These are phyloP conservation scores for Inga oerstediana DNA, from an alignment of 306 rosid genomes.

Conservation along the genomic window DNA sequence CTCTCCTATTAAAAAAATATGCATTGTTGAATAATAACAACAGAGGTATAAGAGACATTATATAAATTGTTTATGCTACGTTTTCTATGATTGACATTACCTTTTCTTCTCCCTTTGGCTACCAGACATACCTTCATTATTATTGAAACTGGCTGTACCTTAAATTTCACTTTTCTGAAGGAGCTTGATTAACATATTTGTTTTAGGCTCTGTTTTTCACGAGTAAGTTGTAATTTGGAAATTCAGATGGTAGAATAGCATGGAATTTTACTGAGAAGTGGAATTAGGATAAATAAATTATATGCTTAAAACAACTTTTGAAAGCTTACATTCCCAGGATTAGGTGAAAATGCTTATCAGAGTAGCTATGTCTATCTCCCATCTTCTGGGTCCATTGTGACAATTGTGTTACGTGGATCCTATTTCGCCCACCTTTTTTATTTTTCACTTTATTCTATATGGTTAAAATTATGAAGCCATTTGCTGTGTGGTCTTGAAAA, in stretches of 20 bases:
- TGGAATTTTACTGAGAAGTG: conserved; percentile 10
- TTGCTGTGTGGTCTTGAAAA: conserved; percentile 37
- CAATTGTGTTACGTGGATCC: neutral
- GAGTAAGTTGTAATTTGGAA: conserved; percentile 12
- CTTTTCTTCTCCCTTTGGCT: neutral
- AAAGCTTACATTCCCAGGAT: conserved; percentile 12
- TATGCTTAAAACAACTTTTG: neutral
- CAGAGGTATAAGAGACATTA: neutral
- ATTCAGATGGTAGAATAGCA: conserved; percentile 16
- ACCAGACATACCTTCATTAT: neutral
- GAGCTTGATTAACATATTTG: neutral
- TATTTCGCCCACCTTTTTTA: neutral
- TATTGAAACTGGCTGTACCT: conserved; percentile 14
- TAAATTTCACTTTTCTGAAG: neutral
- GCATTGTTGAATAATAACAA: neutral
- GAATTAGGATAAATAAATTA: neutral
- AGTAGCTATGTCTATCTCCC: conserved; percentile 15
- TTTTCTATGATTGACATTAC: neutral
- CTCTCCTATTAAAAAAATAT: neutral
- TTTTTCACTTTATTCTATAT: neutral
- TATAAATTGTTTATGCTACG: neutral
- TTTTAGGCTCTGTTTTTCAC: conserved; percentile 9
- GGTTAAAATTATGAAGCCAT: conserved; percentile 32
- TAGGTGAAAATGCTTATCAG: conserved; percentile 1
- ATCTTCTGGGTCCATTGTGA: conserved; percentile 20